Evolutionary conservation across 2,329 filamentous ascomycete species (phyloP), one percentile per base, ranked within the genome.

Genomic region (Pseudocercospora fuligena): DNA sequence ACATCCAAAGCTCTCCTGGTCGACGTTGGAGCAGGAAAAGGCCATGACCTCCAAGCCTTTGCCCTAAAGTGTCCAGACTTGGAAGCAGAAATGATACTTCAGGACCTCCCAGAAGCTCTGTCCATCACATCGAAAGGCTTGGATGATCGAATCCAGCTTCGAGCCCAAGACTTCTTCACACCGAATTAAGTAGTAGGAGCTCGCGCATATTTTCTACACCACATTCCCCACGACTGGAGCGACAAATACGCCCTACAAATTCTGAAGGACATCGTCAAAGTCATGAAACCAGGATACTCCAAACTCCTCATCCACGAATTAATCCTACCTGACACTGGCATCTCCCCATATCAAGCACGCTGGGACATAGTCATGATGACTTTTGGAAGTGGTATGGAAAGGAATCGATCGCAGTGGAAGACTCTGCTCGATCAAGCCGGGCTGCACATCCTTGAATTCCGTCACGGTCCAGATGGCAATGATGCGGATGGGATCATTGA

Each of bases 41-140:
- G 56, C 2, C 56, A 59, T n/a, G 56, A 46, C 40, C 19, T 59
- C 5, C 31, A 19, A 46, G 56, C 56, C 7, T 59, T 59, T 21
- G 49, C 49, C n/a, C 14, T 14, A 11, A 21, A 63, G 16, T 68
- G 57, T 49, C 61, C 66, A 9, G 40, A 66, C 1, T 40, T 47
- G 7, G 46, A 66, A 27, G 69, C 67, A 12, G 60, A 60, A 21
- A 63, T 70, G 21, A 43, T 69, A 12, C 51, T 67, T 7, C 66
- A 69, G 33, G 70, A 72, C 54, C 40, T 70, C 12, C 64, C 65
- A 19, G 49, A 43, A 6, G 67, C 67, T 11, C 65, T 72, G 11
- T 31, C 21, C 12, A 54, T 31, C 51, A 43, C 16, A 54, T 40
- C 40, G 14, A 23, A 47, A 63, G 61, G 19, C 53, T 14, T 33